Evolutionary conservation across 371 early-diverging fungal genomes (phyloP), one percentile per base, ranked within the genome.

Genomic region (Circinella umbellata): DNA sequence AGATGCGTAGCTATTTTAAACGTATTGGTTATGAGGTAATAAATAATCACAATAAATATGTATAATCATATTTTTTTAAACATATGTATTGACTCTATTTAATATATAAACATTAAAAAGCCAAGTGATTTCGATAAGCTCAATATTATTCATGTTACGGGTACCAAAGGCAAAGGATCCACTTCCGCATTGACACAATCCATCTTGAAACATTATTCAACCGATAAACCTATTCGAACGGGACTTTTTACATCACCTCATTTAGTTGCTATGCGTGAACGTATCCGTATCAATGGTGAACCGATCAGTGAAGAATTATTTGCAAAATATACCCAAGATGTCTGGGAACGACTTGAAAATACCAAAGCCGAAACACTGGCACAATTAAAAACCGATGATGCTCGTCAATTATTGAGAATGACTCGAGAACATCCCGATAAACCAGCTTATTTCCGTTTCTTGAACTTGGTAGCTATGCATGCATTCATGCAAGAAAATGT

Each of bases 231-330:
- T 63, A 53, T 90, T 69, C 78, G 86, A 72, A 86, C 92, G 4
- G 93, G 93, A 70, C 76, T 97, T 48, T 99, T 90, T 73, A 96
- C 98, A 8, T 96, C 97, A 0, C 99, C 99, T 18, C 99, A 98
- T 74, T 73, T 98, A 71, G 87, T 94, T 53, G 90, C 95, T 64
- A 97, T 95, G 14, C 90, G 97, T 37, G 99, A 99, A 76, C 88
- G 99, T 37, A 97, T 99, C 66, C 87, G 96, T 55, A 93, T 98
- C 76, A 87, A 97, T 74, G 98, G 98, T 0, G 75, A 63, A 20
- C 96, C 98, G 4, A 78, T 99, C 4, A 82, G 87, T 11, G 84
- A 90, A 61, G 89, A 89, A 3, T 17, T 71, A 38, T 98, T 98
- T 86, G 89, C 94, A 9, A 86, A 92, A 71, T 93, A 97, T 79